phyloP scores from a whole-genome alignment of 495 filamentous ascomycete species.

The Aspergillus cavernicola region DNA sequence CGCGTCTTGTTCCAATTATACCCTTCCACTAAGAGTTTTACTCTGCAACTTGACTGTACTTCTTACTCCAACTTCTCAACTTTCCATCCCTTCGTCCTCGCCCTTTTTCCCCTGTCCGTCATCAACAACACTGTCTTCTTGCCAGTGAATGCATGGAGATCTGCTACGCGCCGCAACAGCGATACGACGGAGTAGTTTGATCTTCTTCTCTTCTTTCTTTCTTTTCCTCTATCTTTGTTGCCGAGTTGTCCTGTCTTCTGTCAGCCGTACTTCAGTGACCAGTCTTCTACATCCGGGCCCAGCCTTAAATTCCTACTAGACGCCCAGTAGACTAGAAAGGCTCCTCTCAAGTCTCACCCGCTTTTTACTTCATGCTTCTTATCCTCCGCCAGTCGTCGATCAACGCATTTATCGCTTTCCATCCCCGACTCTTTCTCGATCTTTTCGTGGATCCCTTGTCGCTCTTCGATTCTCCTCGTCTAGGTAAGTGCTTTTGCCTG shows the following conservation, averaged over 20 bases:
- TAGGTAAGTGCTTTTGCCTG: neutral
- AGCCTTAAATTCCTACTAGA: conserved; percentile 2
- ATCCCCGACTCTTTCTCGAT: neutral
- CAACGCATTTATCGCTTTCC: neutral
- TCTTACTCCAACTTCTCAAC: neutral
- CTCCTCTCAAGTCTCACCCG: conserved; percentile 2
- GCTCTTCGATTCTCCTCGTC: neutral
- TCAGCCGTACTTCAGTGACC: too few relatives aligned
- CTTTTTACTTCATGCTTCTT: conserved; percentile 9
- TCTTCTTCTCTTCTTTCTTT: neutral
- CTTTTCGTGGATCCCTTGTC: neutral
- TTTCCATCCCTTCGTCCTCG: conserved; percentile 1
- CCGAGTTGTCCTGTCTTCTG: neutral
- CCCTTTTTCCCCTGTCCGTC: conserved; percentile 5
- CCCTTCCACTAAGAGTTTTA: neutral
- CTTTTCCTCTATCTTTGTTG: neutral
- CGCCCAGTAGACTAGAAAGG: neutral
- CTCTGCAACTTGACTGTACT: neutral
- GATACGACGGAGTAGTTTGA: neutral
- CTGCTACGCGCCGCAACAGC: conserved; percentile 7
- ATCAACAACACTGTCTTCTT: conserved; percentile 6
- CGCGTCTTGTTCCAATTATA: neutral
- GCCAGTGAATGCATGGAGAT: conserved; percentile 11
- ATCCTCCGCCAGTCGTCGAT: neutral
- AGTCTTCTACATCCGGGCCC: conserved; percentile 4